A percentile compares a stretch with the other conserved stretches of the same genome.
Conservation (phyloP, 805 yeast species). For the Barnettozyma pratensis region DNA sequence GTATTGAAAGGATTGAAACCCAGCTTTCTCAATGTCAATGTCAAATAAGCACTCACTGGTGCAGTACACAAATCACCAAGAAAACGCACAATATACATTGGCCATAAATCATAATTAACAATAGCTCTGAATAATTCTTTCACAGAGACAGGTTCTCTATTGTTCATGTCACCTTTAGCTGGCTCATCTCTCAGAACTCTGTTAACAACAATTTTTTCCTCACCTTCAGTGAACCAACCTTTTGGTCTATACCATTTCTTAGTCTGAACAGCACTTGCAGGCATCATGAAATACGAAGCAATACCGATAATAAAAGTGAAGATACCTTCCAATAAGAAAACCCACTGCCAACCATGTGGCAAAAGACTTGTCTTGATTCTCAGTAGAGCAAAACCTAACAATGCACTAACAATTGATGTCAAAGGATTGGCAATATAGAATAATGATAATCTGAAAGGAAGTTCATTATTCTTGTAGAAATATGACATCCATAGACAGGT, state of each 20-base stretch:
- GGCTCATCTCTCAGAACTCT: constrained; percentile 61
- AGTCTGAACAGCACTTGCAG: constrained; percentile 50
- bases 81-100: constrained; percentile 46
- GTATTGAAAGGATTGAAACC: constrained; percentile 49
- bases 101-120: constrained; percentile 50
- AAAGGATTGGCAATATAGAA: constrained; percentile 55
- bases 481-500: constrained; percentile 58
- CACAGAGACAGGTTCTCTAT: constrained; percentile 45
- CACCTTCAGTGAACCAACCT: constrained; percentile 49
- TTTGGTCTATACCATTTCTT: constrained; percentile 42
- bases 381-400: constrained; percentile 51
- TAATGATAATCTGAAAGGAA: constrained; percentile 51
- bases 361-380: constrained; percentile 41
- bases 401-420: constrained; percentile 40
- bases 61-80: constrained; percentile 31
- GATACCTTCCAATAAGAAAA: constrained; percentile 60
- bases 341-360: constrained; percentile 38
- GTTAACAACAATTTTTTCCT: constrained; percentile 54
- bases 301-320: constrained; percentile 52
- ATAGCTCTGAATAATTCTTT: constrained; percentile 36
- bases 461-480: constrained; percentile 55
- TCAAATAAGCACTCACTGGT: constrained; percentile 34
- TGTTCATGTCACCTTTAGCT: constrained; percentile 58
- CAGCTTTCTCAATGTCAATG: constrained; percentile 40
- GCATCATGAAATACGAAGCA: constrained; percentile 43